phyloP scores from a whole-genome alignment of 139 green algal genomes.

The Tetraselmis chui region DNA sequence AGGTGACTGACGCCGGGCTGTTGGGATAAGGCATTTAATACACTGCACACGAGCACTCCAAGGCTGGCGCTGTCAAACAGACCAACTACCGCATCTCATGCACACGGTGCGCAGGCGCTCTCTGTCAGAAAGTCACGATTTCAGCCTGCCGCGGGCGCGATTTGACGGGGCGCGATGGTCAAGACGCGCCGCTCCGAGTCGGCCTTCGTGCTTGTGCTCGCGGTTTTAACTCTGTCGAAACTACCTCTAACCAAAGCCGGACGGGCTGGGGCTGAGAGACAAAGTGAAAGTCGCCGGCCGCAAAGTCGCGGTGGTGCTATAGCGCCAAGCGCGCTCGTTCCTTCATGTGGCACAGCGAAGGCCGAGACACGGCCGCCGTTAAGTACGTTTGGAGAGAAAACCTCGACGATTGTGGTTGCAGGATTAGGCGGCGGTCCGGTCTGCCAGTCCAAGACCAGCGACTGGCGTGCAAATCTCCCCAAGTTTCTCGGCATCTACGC shows the following conservation, averaged over 20 bases:
- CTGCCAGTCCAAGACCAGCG: neutral
- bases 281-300: neutral
- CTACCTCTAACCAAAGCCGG: neutral
- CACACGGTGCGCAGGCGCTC: too few relatives aligned
- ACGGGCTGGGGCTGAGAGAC: neutral
- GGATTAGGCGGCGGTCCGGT: neutral
- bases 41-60: too few relatives aligned
- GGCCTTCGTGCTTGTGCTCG: too few relatives aligned
- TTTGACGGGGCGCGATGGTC: too few relatives aligned
- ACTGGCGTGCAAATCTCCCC: neutral
- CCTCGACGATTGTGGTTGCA: neutral
- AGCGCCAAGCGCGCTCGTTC: neutral
- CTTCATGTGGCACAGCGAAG: neutral
- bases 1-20: too few relatives aligned
- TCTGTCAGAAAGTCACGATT: too few relatives aligned
- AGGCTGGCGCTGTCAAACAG: too few relatives aligned
- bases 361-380: neutral
- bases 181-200: too few relatives aligned
- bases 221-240: too few relatives aligned
- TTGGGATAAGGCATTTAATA: too few relatives aligned
- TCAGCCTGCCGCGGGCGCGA: too few relatives aligned
- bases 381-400: neutral
- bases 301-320: neutral
- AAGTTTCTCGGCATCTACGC: neutral
- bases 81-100: too few relatives aligned